A percentile compares a stretch with the other conserved stretches of the same genome.
Conservation (phyloP, 495 filamentous ascomycete genomes). For the Hypoxylon lienhwacheense region DNA sequence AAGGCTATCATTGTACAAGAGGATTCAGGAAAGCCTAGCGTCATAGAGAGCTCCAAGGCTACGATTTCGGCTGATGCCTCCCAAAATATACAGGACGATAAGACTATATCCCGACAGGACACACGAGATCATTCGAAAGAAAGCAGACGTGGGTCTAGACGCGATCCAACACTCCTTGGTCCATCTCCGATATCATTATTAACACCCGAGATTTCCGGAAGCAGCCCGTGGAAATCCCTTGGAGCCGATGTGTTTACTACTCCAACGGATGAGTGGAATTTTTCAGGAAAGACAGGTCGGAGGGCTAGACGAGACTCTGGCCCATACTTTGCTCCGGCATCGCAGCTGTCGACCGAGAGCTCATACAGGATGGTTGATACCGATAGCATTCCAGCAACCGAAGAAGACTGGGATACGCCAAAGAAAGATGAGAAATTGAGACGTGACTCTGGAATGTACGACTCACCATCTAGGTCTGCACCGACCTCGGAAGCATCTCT, state of each 20-base stretch:
- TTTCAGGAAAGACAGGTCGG: constrained; percentile 1
- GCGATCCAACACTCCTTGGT: constrained; percentile 2
- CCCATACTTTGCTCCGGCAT: constrained; percentile 26
- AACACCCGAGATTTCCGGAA: neutral
- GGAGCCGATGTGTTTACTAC: neutral
- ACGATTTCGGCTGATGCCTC: constrained; percentile 36
- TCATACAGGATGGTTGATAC: constrained; percentile 31
- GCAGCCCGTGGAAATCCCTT: neutral
- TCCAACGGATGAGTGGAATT: constrained; percentile 6
- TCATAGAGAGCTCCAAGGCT: constrained; percentile 22
- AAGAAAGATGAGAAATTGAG: constrained; percentile 38
- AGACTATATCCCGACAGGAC: constrained; percentile 19
- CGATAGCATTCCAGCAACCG: constrained; percentile 27
- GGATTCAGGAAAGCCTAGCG: constrained; percentile 24
- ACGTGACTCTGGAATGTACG: constrained; percentile 32
- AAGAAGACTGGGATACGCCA: constrained; percentile 41
- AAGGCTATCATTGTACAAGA: constrained; percentile 33
- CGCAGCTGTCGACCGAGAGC: constrained; percentile 39
- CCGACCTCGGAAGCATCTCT: constrained; percentile 18
- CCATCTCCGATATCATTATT: constrained; percentile 3
- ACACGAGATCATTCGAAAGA: constrained; percentile 28
- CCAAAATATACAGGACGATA: constrained; percentile 27
- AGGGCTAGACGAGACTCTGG: constrained; percentile 32
- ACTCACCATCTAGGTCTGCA: constrained; percentile 18
- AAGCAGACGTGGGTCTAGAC: constrained; percentile 36